These are phyloP conservation scores for Yamadazyma buinensis DNA, from an alignment of 1,139 yeast genomes.

Conservation along the genomic window DNA sequence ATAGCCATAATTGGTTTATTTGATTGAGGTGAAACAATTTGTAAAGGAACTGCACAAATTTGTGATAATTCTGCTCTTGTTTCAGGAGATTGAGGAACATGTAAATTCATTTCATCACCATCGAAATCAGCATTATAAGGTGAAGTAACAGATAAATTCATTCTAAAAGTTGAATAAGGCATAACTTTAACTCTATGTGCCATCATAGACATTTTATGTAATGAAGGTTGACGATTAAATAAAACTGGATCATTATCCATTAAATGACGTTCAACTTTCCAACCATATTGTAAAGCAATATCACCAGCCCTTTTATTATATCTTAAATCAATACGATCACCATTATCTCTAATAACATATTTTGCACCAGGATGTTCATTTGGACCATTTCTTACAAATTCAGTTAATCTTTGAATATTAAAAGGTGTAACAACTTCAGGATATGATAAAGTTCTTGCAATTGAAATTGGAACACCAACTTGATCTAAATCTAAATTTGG, in stretches of 20 bases:
- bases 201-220: conserved; percentile 99
- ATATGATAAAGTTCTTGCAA: conserved; percentile 91
- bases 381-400: conserved; percentile 94
- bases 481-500: conserved; percentile 96
- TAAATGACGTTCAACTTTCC: conserved; percentile 98
- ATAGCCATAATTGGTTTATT: conserved; percentile 99
- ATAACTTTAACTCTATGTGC: conserved; percentile 98
- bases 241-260: conserved; percentile 97
- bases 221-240: conserved; percentile 98
- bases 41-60: conserved; percentile 94
- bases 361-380: conserved; percentile 99
- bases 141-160: conserved; percentile 93
- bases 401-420: conserved; percentile 89
- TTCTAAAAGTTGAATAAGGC: conserved; percentile 98
- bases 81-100: conserved; percentile 98
- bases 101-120: conserved; percentile 99
- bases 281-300: conserved; percentile 94
- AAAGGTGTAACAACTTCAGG: conserved; percentile 98
- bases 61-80: conserved; percentile 95
- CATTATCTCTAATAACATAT: conserved; percentile 95
- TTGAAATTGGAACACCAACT: conserved; percentile 97
- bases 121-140: conserved; percentile 99
- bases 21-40: conserved; percentile 96
- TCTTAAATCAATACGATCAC: conserved; percentile 95
- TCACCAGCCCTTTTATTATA: conserved; percentile 98